Evolutionary conservation across 371 early-diverging fungal genomes (phyloP).

Genomic region (Mucor lusitanicus): DNA sequence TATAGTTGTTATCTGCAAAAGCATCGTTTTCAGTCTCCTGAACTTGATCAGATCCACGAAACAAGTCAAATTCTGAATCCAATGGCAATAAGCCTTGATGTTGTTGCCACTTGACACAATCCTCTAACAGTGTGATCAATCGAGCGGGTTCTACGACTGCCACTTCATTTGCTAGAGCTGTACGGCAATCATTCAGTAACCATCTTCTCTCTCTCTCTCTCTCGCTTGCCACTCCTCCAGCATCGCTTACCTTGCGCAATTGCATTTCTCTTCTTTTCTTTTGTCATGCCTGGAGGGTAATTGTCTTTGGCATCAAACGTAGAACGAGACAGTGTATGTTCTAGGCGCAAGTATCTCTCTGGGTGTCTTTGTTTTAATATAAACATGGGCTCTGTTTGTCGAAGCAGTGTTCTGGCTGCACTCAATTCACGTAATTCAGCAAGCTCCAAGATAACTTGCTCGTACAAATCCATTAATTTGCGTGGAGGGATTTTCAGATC

Average conservation of each 20-base stretch:
- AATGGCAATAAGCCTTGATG: slow-evolving; percentile 75
- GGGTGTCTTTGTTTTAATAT: slow-evolving; percentile 67
- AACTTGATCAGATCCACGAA: slow-evolving; percentile 64
- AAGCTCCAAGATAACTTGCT: slow-evolving; percentile 88
- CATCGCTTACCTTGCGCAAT: slow-evolving; percentile 70
- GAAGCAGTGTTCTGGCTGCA: slow-evolving; percentile 84
- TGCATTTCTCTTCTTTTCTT: slow-evolving; percentile 69
- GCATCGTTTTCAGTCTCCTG: slow-evolving; percentile 72
- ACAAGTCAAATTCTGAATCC: slow-evolving; percentile 78
- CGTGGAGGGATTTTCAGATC: slow-evolving; percentile 70
- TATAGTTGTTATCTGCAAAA: slow-evolving; percentile 63
- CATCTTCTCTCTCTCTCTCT: neutral
- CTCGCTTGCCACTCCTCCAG: no score
- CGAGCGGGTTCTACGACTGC: slow-evolving; percentile 78
- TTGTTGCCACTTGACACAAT: slow-evolving; percentile 87
- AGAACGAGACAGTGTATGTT: slow-evolving; percentile 72
- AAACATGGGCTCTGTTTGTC: slow-evolving; percentile 89
- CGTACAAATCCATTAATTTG: slow-evolving; percentile 84
- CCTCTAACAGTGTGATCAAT: slow-evolving; percentile 79
- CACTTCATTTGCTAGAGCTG: slow-evolving; percentile 68
- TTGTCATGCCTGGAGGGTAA: slow-evolving; percentile 58
- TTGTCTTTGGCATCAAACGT: slow-evolving; percentile 65
- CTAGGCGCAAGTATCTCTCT: slow-evolving; percentile 79
- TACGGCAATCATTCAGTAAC: neutral
- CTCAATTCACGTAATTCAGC: slow-evolving; percentile 68